Evolutionary conservation across 1,284 basidiomycete genomes (phyloP).

Genomic region (Tilletia horrida): DNA sequence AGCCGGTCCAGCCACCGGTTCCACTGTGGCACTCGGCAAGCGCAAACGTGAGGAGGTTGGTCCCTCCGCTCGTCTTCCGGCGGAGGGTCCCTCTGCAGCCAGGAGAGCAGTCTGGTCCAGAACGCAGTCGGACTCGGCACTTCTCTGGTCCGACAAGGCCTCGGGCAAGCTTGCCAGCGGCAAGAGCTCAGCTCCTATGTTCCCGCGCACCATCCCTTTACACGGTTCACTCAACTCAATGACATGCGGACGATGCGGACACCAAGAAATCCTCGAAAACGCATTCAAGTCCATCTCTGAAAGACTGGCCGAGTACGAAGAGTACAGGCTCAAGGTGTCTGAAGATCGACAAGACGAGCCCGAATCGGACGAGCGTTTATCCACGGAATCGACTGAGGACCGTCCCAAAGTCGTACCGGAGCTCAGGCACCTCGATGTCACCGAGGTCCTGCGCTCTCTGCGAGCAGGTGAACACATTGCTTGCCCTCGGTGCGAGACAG

Average conservation of each 20-base stretch:
- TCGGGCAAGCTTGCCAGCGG: slow-evolving; percentile 49
- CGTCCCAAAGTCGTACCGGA: slow-evolving; percentile 27
- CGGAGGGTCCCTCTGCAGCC: background rate
- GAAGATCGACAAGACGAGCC: background rate
- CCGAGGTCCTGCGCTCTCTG: slow-evolving; percentile 38
- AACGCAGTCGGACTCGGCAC: slow-evolving; percentile 35
- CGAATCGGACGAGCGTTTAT: background rate
- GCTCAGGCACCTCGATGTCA: slow-evolving; percentile 30
- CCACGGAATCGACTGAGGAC: background rate
- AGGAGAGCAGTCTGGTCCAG: slow-evolving; percentile 2
- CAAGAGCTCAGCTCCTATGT: slow-evolving; percentile 56
- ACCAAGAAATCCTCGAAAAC: slow-evolving; percentile 13
- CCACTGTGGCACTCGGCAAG: slow-evolving; percentile 33
- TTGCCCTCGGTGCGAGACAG: slow-evolving; percentile 73
- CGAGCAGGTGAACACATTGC: slow-evolving; percentile 65
- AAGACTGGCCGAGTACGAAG: background rate
- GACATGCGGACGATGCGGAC: slow-evolving; percentile 63
- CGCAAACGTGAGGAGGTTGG: slow-evolving; percentile 26
- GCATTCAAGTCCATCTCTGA: slow-evolving; percentile 6
- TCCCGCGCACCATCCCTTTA: slow-evolving; percentile 77
- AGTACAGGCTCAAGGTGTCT: slow-evolving; percentile 27
- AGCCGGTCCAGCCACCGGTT: slow-evolving; percentile 24
- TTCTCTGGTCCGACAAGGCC: slow-evolving; percentile 28
- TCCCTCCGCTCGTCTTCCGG: background rate
- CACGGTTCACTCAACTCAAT: slow-evolving; percentile 79